These are phyloP conservation scores for Tephrocybe sp. DNA, from an alignment of 768 basidiomycete species.

Conservation along the genomic window DNA sequence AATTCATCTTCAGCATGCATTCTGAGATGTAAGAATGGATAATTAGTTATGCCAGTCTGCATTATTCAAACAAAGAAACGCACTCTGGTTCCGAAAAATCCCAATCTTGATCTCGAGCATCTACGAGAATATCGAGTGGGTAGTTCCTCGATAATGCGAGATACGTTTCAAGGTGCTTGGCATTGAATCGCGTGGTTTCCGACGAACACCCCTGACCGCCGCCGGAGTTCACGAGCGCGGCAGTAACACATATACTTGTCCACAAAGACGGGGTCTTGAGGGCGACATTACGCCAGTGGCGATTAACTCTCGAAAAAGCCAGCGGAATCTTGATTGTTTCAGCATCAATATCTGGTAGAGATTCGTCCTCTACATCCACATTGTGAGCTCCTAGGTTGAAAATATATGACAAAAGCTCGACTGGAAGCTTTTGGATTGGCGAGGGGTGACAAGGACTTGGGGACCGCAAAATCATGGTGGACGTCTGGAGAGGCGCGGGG, in stretches of 20 bases:
- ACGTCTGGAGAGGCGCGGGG: background rate
- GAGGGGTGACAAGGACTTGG: background rate
- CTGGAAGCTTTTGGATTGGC: slow-evolving; percentile 45
- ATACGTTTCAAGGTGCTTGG: slow-evolving; percentile 36
- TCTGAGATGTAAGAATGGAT: slow-evolving; percentile 17
- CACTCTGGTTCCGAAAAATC: slow-evolving; percentile 53
- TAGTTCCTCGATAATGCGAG: slow-evolving; percentile 45
- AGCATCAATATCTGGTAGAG: slow-evolving; percentile 30
- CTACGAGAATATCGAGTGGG: slow-evolving; percentile 55
- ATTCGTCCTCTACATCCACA: slow-evolving; percentile 18
- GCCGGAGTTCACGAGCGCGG: slow-evolving; percentile 29
- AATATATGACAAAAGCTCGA: slow-evolving; percentile 56
- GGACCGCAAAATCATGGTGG: slow-evolving; percentile 8
- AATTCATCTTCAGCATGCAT: slow-evolving; percentile 24
- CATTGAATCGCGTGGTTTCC: slow-evolving; percentile 25
- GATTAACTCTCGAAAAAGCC: slow-evolving; percentile 44
- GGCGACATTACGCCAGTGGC: slow-evolving; percentile 52
- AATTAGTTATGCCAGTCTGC: no score
- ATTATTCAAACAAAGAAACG: slow-evolving; percentile 19
- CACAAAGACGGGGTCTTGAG: slow-evolving; percentile 49
- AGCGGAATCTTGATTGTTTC: slow-evolving; percentile 45
- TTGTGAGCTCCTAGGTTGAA: slow-evolving; percentile 47
- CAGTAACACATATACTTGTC: slow-evolving; percentile 52
- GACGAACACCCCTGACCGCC: slow-evolving; percentile 1
- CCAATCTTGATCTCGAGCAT: slow-evolving; percentile 58